Conservation (phyloP, 257 asterid genomes). For the Ajuga chamaepitys region DNA sequence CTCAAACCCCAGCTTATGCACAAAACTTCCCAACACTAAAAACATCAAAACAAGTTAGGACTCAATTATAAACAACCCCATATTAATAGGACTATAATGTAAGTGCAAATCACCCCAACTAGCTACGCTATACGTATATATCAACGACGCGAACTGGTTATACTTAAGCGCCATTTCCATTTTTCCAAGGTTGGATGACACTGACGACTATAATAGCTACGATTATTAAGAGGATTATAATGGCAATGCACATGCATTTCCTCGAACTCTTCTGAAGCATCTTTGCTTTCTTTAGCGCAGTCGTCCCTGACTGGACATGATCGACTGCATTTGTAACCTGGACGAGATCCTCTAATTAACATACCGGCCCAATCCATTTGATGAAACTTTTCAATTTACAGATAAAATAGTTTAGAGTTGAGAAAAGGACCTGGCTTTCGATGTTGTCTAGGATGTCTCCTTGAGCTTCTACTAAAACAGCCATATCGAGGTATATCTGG, state of each 20-base stretch:
- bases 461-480: conserved; percentile 80
- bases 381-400: not conserved
- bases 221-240: conserved; percentile 38
- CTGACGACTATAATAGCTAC: conserved; percentile 30
- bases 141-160: not conserved
- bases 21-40: not conserved
- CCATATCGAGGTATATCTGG: conserved; percentile 79
- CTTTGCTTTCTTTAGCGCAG: conserved; percentile 59
- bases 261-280: conserved; percentile 53
- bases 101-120: not conserved
- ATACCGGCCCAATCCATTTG: not conserved
- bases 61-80: not conserved
- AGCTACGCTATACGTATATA: not conserved
- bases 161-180: conserved; percentile 32
- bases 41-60: not conserved
- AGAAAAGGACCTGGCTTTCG: conserved; percentile 57
- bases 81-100: not conserved
- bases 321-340: conserved; percentile 66
- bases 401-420: not conserved
- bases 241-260: conserved; percentile 63
- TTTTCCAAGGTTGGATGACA: conserved; percentile 48
- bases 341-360: conserved; percentile 26
- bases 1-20: not conserved
- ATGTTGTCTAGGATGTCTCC: conserved; percentile 82
- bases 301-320: conserved; percentile 59